Conservation (phyloP, 164 flowering plant species). For the Nymphaea thermarum region DNA sequence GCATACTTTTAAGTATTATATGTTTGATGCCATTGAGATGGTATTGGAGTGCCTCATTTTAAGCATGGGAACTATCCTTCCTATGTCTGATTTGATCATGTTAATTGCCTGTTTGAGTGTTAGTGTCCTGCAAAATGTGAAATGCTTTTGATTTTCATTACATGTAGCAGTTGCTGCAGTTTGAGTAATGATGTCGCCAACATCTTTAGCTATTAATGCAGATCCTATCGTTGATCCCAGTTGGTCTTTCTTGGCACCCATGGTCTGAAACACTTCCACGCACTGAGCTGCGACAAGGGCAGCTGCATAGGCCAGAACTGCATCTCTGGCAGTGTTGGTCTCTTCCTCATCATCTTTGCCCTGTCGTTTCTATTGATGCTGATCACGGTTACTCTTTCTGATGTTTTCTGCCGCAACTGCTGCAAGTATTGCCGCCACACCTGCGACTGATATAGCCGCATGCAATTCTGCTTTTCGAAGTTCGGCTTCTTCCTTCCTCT, state of each 20-base stretch:
- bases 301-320: constrained; percentile 83
- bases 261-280: constrained; percentile 61
- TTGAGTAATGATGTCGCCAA: constrained; percentile 67
- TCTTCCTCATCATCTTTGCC: constrained; percentile 8
- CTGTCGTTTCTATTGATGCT: no score
- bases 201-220: constrained; percentile 51
- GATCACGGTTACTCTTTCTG: neutral
- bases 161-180: constrained; percentile 94
- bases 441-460: constrained; percentile 83
- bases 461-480: constrained; percentile 74
- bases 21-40: no score
- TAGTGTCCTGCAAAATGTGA: neutral
- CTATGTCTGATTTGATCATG: no score
- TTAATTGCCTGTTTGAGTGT: no score
- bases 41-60: no score
- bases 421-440: constrained; percentile 86
- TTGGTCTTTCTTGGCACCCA: constrained; percentile 83
- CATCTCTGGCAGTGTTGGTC: constrained; percentile 27
- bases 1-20: no score
- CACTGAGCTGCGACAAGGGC: constrained; percentile 92
- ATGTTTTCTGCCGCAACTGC: constrained; percentile 62
- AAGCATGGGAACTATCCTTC: no score
- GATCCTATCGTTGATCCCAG: constrained; percentile 48
- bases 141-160: constrained; percentile 9
- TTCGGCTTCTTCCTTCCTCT: constrained; percentile 64